Evolutionary conservation across 805 yeast species (phyloP).

Genomic region (Candida ovalis): DNA sequence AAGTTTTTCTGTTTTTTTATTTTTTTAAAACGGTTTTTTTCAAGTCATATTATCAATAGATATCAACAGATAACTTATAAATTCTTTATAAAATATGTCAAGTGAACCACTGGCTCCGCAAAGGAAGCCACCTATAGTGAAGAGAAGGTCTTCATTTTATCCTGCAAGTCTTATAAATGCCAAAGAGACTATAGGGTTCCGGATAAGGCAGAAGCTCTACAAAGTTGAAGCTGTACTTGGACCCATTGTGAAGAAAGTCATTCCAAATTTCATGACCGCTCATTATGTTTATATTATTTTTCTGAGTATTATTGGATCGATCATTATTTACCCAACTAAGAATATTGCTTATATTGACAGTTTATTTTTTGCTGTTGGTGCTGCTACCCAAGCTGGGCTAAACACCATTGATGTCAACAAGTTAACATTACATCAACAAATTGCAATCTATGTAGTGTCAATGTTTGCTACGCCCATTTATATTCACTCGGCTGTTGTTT

Average conservation of each 20-base stretch:
- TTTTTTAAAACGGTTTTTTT: no score
- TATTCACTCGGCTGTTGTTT: conserved; percentile 74
- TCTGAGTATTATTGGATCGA: conserved; percentile 62
- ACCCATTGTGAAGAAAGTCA: conserved; percentile 38
- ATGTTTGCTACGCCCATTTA: conserved; percentile 81
- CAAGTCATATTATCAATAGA: no score
- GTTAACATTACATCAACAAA: conserved; percentile 73
- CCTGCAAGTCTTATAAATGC: conserved; percentile 5
- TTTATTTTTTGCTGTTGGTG: conserved; percentile 70
- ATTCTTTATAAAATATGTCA: no score
- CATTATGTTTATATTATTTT: conserved; percentile 69
- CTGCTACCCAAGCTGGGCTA: conserved; percentile 88
- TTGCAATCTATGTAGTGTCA: conserved; percentile 58
- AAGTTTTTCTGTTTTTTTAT: no score
- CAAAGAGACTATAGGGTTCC: conserved; percentile 27
- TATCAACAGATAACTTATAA: no score
- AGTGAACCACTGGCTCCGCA: background rate
- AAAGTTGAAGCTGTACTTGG: conserved; percentile 32
- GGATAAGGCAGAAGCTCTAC: conserved; percentile 35
- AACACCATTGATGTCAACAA: conserved; percentile 71
- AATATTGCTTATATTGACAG: conserved; percentile 72
- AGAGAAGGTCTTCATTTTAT: conserved; percentile 10
- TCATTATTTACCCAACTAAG: conserved; percentile 71
- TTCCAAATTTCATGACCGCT: conserved; percentile 58
- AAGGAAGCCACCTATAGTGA: background rate